Evolutionary conservation across 192 early-diverging fungal genomes (phyloP).

Genomic region (Spizellomyces sp.): DNA sequence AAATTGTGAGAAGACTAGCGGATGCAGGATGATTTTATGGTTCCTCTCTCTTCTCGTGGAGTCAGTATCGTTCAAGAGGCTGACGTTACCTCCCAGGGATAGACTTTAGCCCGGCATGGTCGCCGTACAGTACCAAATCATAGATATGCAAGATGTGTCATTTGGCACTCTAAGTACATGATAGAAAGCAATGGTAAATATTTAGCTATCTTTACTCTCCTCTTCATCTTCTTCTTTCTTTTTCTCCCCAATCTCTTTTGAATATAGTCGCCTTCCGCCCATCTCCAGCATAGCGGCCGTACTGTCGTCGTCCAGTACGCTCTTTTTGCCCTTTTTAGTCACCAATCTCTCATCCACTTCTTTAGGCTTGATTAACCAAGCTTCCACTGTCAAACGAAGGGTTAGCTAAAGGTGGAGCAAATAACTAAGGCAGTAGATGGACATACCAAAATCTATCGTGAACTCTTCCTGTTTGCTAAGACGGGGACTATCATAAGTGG

Average conservation of each 20-base stretch:
- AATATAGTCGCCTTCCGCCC: slow-evolving; percentile 22
- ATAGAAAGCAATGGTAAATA: no score
- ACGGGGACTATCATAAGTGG: slow-evolving; percentile 27
- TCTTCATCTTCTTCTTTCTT: not conserved
- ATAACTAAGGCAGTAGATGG: not conserved
- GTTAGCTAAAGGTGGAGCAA: not conserved
- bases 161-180: no score
- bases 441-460: slow-evolving; percentile 25
- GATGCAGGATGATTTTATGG: not conserved
- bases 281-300: slow-evolving; percentile 26
- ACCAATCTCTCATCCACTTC: slow-evolving; percentile 32
- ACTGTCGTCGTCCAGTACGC: slow-evolving; percentile 7
- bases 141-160: no score
- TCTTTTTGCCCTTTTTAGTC: slow-evolving; percentile 17
- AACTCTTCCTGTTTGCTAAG: slow-evolving; percentile 21
- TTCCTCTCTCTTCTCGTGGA: no score
- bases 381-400: slow-evolving; percentile 22
- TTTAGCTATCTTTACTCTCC: not conserved
- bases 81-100: no score
- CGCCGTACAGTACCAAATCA: no score
- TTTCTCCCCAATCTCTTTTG: slow-evolving; percentile 19
- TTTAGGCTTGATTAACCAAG: slow-evolving; percentile 24
- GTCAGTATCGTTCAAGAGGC: no score
- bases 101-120: no score
- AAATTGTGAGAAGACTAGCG: no score